Evolutionary conservation across 257 asterid genomes (phyloP), one percentile per base, ranked within the genome.

Genomic region (Solanum pinnatisectum): DNA sequence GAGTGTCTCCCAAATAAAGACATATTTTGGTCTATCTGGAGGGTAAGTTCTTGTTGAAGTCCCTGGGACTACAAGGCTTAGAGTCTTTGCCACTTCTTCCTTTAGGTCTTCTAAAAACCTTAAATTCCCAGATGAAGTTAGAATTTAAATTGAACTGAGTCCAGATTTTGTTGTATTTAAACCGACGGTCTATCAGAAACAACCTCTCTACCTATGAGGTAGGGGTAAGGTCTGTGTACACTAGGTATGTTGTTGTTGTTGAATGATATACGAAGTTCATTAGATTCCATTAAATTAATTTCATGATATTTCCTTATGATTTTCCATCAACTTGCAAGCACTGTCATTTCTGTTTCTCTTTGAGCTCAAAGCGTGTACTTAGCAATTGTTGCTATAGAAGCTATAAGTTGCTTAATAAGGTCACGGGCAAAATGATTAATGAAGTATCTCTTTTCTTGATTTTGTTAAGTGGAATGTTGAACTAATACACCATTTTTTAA

Each of bases 11-110:
- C 99, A 94, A 84, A 89, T 95, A 88, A 95, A 96, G 86, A 93
- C 99, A 77, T 97, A 97, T 92, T 95, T 95, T 77, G 99, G 99
- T 88, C 93, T 97, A 88, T 97, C 99, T 56, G 99, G 99, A 84
- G 99, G 99, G 99, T 97, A 87, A 90, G 95, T 86, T 89, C 36
- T 73, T 87, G 60, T 79, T 81, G 82, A 86, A 67, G 32, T 70
- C 63, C 77, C 44, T 13, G 5, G 14, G 84, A 39, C 2, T 46
- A 39, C 15, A 68, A 52, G 84, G 46, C 67, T 46, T 32, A 23
- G 5, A 49, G 30, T 44, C 49, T 18, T 70, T 27, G 46, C 59
- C 15, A 30, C 85, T 60, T 77, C 88, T 25, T 85, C 87, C 72
- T 60, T n/a, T 83, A 49, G 87, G 12, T 84, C 88, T 63, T 27